Evolutionary conservation across 2,329 filamentous ascomycete species (phyloP), one percentile per base, ranked within the genome.

Genomic region (Ascochyta lentis): DNA sequence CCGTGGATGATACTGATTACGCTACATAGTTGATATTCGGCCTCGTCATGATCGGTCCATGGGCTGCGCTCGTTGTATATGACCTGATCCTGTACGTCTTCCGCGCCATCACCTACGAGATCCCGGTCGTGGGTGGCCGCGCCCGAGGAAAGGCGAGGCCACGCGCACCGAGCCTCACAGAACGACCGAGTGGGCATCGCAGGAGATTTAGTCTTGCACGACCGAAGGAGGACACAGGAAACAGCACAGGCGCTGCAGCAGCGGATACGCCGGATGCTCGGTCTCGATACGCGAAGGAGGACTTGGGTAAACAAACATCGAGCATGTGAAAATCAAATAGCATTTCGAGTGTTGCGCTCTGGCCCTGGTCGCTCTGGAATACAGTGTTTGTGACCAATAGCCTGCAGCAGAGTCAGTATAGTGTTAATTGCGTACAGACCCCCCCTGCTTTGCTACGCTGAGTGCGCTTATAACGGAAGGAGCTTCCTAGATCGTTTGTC

Each of bases 21-120:
- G 3, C 6, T 19, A 4, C 3, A 1, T 5, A 56, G 53, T 22
- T 56, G 15, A 38, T 39, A 31, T 43, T 56, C 31, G 86, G 83
- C 23, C 64, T 84, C 39, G 63, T 89, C 39, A 84, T 82, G 41
- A 84, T 89, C 60, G 82, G 83, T 2, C 87, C 87, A 10, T 90
- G 87, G 71, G 73, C 82, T 5, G 75, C 83, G 23, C 73, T 89
- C 33, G 77, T 90, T 59, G 51, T 86, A 59, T 89, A 89, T 77
- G 87, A 90, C 69, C 71, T 87, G 49, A 60, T 83, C 23, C 79
- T 89, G 38, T 90, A 88, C 73, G 60, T 85, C 54, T 83, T 82
- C 71, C 85, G 87, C 56, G 78, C 82, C 13, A 67, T 81, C 12
- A 80, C 80, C 38, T 84, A 87, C 71, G 82, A 88, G 57, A 73